Conservation (phyloP, 176 grass and related monocot genomes). For the Rhynchospora pubera region DNA sequence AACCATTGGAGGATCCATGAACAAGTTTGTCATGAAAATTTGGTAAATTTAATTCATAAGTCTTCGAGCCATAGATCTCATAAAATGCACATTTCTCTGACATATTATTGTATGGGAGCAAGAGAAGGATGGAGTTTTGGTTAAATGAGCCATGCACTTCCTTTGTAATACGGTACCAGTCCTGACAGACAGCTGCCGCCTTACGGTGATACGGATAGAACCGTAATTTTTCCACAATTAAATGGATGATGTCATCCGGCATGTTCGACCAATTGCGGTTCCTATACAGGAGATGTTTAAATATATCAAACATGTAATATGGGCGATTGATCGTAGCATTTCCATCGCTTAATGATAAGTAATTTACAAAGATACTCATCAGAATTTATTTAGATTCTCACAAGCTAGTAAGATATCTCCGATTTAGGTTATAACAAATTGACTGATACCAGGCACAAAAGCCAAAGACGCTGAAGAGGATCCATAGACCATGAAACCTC, state of each 20-base stretch:
- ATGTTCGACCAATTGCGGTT: neutral
- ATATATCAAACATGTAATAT: no score
- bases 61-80: neutral
- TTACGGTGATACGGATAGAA: neutral
- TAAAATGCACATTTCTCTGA: neutral
- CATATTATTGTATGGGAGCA: neutral
- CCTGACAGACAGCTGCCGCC: neutral
- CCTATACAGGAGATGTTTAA: neutral
- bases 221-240: conserved; percentile 1
- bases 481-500: no score
- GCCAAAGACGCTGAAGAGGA: no score
- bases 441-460: no score
- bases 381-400: no score
- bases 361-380: no score
- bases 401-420: no score
- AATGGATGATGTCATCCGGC: neutral
- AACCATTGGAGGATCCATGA: neutral
- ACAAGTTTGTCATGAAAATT: neutral
- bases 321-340: no score
- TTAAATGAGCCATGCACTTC: neutral
- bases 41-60: neutral
- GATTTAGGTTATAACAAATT: no score
- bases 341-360: no score
- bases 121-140: neutral
- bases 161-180: conserved; percentile 2